These are phyloP conservation scores for Globisporangium abappressorium DNA, from an alignment of 352 stramenopile species.

Conservation along the genomic window DNA sequence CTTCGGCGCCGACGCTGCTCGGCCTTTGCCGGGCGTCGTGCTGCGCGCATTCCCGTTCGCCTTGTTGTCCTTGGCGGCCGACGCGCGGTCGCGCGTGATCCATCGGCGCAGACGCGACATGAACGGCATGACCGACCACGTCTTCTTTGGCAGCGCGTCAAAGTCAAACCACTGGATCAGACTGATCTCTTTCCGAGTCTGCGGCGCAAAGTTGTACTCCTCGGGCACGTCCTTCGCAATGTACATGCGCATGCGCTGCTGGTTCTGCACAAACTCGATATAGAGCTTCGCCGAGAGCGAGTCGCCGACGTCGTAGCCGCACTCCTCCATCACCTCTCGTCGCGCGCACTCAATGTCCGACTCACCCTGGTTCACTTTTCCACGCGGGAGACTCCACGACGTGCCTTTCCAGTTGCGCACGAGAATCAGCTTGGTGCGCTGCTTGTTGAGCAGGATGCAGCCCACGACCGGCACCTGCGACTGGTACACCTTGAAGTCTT, in stretches of 20 bases:
- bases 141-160: slow-evolving; percentile 90
- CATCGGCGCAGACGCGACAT: slow-evolving; percentile 88
- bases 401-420: slow-evolving; percentile 92
- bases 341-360: slow-evolving; percentile 83
- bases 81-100: slow-evolving; percentile 66
- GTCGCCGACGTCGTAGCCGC: slow-evolving; percentile 84
- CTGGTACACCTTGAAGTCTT: slow-evolving; percentile 94
- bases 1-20: slow-evolving; percentile 69
- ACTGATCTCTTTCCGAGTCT: slow-evolving; percentile 95
- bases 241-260: slow-evolving; percentile 92
- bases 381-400: slow-evolving; percentile 89
- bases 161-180: slow-evolving; percentile 91
- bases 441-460: slow-evolving; percentile 90
- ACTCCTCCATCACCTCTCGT: slow-evolving; percentile 92
- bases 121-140: slow-evolving; percentile 93
- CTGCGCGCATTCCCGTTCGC: slow-evolving; percentile 19
- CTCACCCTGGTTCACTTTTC: slow-evolving; percentile 94
- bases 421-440: slow-evolving; percentile 86
- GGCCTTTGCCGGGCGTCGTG: slow-evolving; percentile 38
- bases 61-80: slow-evolving; percentile 42
- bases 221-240: slow-evolving; percentile 89
- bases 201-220: slow-evolving; percentile 90
- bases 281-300: slow-evolving; percentile 78
- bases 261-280: slow-evolving; percentile 82
- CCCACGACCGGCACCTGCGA: slow-evolving; percentile 93